Evolutionary conservation across 176 grass and related monocot genomes (phyloP).

Genomic region (Raddia guianensis): DNA sequence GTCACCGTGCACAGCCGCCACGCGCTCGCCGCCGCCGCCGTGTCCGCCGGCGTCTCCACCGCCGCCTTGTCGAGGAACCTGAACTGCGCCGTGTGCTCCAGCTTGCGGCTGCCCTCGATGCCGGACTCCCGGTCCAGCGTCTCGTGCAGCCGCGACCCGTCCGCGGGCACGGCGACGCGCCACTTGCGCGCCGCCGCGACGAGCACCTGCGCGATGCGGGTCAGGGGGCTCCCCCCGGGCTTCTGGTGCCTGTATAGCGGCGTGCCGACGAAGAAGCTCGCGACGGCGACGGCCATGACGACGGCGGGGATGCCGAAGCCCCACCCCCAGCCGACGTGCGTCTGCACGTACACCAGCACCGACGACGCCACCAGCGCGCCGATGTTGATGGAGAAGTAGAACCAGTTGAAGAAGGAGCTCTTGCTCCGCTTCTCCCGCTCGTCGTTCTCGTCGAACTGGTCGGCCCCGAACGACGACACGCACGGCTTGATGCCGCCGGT

Average conservation of each 20-base stretch:
- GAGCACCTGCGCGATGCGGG: slow-evolving; percentile 77
- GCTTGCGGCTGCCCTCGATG: slow-evolving; percentile 78
- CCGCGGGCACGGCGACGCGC: slow-evolving; percentile 43
- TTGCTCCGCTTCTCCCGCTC: slow-evolving; percentile 61
- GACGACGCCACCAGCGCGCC: slow-evolving; percentile 79
- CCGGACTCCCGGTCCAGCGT: slow-evolving; percentile 63
- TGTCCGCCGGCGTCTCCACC: slow-evolving; percentile 50
- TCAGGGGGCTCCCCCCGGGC: slow-evolving; percentile 75
- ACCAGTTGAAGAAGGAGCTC: slow-evolving; percentile 94
- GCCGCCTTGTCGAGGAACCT: slow-evolving; percentile 72
- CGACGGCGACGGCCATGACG: slow-evolving; percentile 74
- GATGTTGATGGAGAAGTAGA: slow-evolving; percentile 94
- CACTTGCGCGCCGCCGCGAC: slow-evolving; percentile 57
- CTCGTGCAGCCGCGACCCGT: slow-evolving; percentile 54
- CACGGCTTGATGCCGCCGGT: slow-evolving; percentile 95
- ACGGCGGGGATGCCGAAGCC: slow-evolving; percentile 88
- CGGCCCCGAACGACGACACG: slow-evolving; percentile 76
- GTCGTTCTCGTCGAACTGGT: slow-evolving; percentile 86
- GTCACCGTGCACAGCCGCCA: slow-evolving; percentile 87
- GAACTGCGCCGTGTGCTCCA: slow-evolving; percentile 73
- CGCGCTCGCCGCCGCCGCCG: not conserved
- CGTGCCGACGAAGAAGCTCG: slow-evolving; percentile 76
- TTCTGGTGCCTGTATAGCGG: slow-evolving; percentile 77
- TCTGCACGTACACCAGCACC: slow-evolving; percentile 86
- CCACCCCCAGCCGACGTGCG: slow-evolving; percentile 83